Evolutionary conservation across 1,139 yeast genomes (phyloP).

Genomic region (Zygosaccharomyces pseudobailii): DNA sequence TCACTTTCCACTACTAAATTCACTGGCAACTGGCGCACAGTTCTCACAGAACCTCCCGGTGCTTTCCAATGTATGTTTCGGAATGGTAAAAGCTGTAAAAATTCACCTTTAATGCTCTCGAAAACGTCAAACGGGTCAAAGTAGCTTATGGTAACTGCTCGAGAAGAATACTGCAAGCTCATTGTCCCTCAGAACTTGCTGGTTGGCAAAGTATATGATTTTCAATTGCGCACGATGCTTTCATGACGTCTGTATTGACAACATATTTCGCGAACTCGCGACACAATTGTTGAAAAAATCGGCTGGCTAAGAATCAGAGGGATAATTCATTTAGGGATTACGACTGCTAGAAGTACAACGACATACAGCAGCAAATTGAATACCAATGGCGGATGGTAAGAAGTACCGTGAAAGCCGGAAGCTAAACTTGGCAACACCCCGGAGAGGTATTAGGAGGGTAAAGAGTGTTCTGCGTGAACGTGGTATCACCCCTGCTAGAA

Average conservation of each 20-base stretch:
- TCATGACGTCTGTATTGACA: slow-evolving; percentile 2
- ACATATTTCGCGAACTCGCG: slow-evolving; percentile 5
- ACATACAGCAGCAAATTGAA: not conserved
- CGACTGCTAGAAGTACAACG: too few relatives aligned
- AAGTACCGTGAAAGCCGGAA: not conserved
- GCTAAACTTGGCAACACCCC: slow-evolving; percentile 8
- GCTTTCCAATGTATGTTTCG: slow-evolving; percentile 78
- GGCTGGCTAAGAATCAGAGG: not conserved
- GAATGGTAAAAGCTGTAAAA: slow-evolving; percentile 55
- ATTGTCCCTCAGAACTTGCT: not conserved
- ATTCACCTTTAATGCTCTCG: slow-evolving; percentile 47
- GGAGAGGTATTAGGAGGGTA: slow-evolving; percentile 8
- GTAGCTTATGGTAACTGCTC: slow-evolving; percentile 51
- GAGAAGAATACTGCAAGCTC: slow-evolving; percentile 7
- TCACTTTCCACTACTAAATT: slow-evolving; percentile 53
- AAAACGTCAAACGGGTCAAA: slow-evolving; percentile 82
- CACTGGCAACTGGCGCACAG: slow-evolving; percentile 62
- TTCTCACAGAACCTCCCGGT: slow-evolving; percentile 49
- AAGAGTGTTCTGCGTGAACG: slow-evolving; percentile 5
- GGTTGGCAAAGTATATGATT: not conserved
- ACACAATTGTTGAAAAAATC: not conserved
- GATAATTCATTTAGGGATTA: not conserved
- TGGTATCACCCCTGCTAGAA: not conserved
- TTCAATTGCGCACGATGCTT: not conserved
- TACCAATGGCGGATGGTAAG: not conserved